Evolutionary conservation across 805 yeast genomes (phyloP).

Genomic region (Spencermartinsiella europaea): DNA sequence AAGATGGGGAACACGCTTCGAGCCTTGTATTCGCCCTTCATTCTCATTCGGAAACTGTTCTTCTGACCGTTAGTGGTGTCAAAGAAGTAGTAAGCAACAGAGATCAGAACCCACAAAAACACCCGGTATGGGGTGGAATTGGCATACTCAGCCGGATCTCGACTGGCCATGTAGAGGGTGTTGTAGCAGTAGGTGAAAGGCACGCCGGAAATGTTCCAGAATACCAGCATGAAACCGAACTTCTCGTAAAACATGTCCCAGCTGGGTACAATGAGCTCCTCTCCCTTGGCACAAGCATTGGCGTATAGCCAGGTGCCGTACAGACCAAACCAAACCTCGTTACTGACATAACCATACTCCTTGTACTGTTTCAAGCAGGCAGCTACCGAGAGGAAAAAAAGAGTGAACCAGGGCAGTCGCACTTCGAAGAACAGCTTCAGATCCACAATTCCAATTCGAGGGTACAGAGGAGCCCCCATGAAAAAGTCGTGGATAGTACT

Average conservation of each 20-base stretch:
- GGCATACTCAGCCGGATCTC: conserved; percentile 75
- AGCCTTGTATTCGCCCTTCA: conserved; percentile 70
- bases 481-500: conserved; percentile 85
- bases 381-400: conserved; percentile 71
- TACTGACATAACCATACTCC: conserved; percentile 68
- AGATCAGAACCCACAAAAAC: conserved; percentile 49
- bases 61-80: conserved; percentile 95
- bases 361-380: conserved; percentile 77
- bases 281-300: conserved; percentile 96
- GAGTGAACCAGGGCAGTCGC: conserved; percentile 92
- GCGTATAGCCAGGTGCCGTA: conserved; percentile 93
- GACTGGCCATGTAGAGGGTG: conserved; percentile 76
- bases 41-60: conserved; percentile 70
- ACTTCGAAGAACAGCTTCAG: conserved; percentile 97
- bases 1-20: conserved; percentile 92
- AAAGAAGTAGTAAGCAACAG: conserved; percentile 81
- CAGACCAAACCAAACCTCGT: conserved; percentile 67
- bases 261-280: conserved; percentile 92
- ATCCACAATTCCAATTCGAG: conserved; percentile 88
- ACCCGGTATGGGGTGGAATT: conserved; percentile 62
- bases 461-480: conserved; percentile 97
- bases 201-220: conserved; percentile 99
- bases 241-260: conserved; percentile 99
- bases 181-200: conserved; percentile 97
- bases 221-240: conserved; percentile 97